Evolutionary conservation across 192 early-diverging fungal species (phyloP).

Genomic region (Backusella morwellensis): DNA sequence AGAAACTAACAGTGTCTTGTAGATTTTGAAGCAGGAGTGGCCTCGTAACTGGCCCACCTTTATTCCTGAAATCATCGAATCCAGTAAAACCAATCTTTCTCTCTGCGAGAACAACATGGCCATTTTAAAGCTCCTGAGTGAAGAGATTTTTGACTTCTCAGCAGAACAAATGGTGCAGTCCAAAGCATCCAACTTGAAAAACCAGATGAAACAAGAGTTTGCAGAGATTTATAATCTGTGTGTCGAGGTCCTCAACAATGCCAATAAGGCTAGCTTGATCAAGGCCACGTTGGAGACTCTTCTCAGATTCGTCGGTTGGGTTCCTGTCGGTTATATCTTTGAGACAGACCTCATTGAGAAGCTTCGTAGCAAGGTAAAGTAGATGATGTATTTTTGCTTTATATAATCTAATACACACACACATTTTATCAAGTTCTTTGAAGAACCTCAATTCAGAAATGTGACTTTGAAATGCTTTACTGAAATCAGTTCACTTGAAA

Average conservation of each 20-base stretch:
- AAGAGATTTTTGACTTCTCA: constrained; percentile 99
- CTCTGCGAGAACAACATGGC: constrained; percentile 99
- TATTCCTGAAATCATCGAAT: constrained; percentile 97
- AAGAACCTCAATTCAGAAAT: constrained; percentile 85
- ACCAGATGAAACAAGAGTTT: constrained; percentile 94
- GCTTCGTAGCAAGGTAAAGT: constrained; percentile 72
- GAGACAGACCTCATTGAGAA: constrained; percentile 89
- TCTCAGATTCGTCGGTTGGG: constrained; percentile 97
- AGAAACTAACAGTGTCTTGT: not conserved
- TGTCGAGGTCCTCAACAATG: constrained; percentile 90
- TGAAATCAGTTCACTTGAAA: constrained; percentile 90
- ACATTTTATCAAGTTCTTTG: constrained; percentile 65
- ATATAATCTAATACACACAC: too few relatives aligned
- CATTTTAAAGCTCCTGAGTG: constrained; percentile 96
- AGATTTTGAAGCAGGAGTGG: constrained; percentile 99
- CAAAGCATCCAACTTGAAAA: constrained; percentile 92
- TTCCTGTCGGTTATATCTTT: constrained; percentile 97
- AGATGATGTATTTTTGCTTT: too few relatives aligned
- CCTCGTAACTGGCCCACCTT: constrained; percentile 98
- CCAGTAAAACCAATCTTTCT: constrained; percentile 86
- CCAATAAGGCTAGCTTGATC: constrained; percentile 86
- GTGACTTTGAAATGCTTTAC: constrained; percentile 95
- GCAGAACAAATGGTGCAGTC: constrained; percentile 98
- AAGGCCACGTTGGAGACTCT: constrained; percentile 91
- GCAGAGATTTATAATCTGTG: constrained; percentile 94